These are phyloP conservation scores for Skeletonema marinoi DNA, from an alignment of 108 stramenopile genomes.

Conservation along the genomic window DNA sequence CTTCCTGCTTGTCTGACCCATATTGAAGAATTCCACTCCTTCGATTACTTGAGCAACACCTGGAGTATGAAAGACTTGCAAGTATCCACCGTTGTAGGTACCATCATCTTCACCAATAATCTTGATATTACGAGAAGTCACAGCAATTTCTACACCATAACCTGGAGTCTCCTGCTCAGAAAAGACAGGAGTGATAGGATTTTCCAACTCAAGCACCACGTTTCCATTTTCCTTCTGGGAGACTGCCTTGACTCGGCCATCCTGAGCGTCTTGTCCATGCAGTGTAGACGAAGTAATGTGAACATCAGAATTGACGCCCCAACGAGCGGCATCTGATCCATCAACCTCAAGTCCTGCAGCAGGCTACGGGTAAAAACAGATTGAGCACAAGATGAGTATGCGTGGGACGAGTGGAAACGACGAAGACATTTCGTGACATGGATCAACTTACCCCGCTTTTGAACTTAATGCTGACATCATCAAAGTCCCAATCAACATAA, in stretches of 20 bases:
- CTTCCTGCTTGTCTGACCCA: slow-evolving; percentile 52
- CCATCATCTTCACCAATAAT: slow-evolving; percentile 52
- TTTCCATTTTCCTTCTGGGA: slow-evolving; percentile 30
- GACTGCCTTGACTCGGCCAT: slow-evolving; percentile 29
- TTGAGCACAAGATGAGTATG: background rate
- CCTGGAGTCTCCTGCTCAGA: slow-evolving; percentile 46
- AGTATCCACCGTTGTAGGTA: slow-evolving; percentile 49
- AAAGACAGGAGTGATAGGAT: slow-evolving; percentile 41
- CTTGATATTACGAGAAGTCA: slow-evolving; percentile 64
- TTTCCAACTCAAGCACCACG: slow-evolving; percentile 40
- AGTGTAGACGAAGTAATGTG: slow-evolving; percentile 63
- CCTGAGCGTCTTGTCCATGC: slow-evolving; percentile 37
- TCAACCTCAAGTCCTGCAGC: slow-evolving; percentile 37
- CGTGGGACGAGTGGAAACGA: background rate
- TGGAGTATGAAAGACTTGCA: slow-evolving; percentile 64
- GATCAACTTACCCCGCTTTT: slow-evolving; percentile 33
- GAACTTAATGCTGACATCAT: slow-evolving; percentile 47
- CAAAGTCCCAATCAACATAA: slow-evolving; percentile 33
- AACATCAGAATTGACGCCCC: slow-evolving; percentile 55
- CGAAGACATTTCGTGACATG: background rate
- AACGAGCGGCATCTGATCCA: slow-evolving; percentile 12
- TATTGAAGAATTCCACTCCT: slow-evolving; percentile 58
- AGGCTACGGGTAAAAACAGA: slow-evolving; percentile 1
- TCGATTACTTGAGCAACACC: slow-evolving; percentile 56
- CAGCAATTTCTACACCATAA: slow-evolving; percentile 63